Evolutionary conservation across 2,329 filamentous ascomycete species (phyloP).

Genomic region (Acrodontium crateriforme): DNA sequence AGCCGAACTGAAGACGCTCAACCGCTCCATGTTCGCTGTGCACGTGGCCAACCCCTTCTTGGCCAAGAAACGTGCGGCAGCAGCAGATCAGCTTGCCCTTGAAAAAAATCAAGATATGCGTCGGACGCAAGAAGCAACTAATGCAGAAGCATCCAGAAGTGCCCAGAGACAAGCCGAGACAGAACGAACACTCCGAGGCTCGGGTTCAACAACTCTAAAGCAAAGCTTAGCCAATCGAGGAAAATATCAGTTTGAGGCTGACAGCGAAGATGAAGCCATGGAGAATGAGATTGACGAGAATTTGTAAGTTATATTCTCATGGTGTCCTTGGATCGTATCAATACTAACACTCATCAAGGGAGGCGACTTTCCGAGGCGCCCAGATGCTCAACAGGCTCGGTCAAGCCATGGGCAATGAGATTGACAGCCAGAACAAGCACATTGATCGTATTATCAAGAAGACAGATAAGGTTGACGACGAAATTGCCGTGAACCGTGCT

Average conservation of each 20-base stretch:
- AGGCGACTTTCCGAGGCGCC: constrained; percentile 29
- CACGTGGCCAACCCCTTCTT: constrained; percentile 43
- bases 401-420: constrained; percentile 58
- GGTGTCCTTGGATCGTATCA: neutral
- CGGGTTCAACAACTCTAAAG: neutral
- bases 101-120: constrained; percentile 48
- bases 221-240: constrained; percentile 44
- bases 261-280: constrained; percentile 54
- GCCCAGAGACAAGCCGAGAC: neutral
- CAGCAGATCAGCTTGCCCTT: constrained; percentile 54
- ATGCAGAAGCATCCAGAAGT: constrained; percentile 35
- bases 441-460: constrained; percentile 54
- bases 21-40: constrained; percentile 75
- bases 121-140: constrained; percentile 41
- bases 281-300: constrained; percentile 31
- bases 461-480: constrained; percentile 73
- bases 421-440: constrained; percentile 63
- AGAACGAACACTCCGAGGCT: neutral
- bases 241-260: constrained; percentile 70
- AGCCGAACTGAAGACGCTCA: constrained; percentile 69
- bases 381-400: constrained; percentile 60
- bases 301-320: constrained; percentile 11
- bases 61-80: constrained; percentile 42
- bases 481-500: constrained; percentile 65
- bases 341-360: neutral